Base-by-base conservation (phyloP, 768 basidiomycete species). In the Lactarius hengduanensis region DNA sequence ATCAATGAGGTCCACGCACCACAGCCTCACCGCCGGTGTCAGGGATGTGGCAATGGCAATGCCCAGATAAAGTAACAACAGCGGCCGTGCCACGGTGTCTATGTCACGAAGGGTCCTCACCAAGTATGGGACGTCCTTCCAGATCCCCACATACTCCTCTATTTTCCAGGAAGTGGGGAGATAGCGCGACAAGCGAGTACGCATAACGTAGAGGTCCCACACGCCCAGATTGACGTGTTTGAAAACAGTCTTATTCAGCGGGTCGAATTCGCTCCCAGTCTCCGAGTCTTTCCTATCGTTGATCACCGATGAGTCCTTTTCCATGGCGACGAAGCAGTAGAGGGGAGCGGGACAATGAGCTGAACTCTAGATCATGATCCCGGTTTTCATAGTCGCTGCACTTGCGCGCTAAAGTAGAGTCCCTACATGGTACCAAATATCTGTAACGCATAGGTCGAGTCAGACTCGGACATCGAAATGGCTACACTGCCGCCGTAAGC, bases 21-120 rank as follows among this genome's bases (percentile, higher is more conserved):
- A 67, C 40, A 67, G 56, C 28, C 41, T 60, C 54, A 67, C 28
- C 0, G 66, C 62, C 3, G 66, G 62, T 47, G 59, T 15, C 32
- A 63, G 34, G 8, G 62, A 54, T 18, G 7, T 30, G 13, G 62
- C 40, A 13, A 59, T 32, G 5, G 34, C 20, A n/a, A 67, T 30
- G 20, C 26, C 57, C 4, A 67, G 34, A 26, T 67, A 67, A 11
- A 67, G 58, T 8, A 47, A 54, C 16, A 67, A 34, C 22, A 67
- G 53, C 1, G 66, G 53, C 53, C 57, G 45, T 10, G 66, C 57
- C 15, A 63, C 50, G 1, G 57, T 2, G 13, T 57, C 40, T 13
- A 67, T 34, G 16, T 67, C 66, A 10, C 54, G 34, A 4, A 67
- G 11, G 86, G 91, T 90, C 32, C 81, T 80, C 83, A 84, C 83